Evolutionary conservation across 495 filamentous ascomycete genomes (phyloP).

Genomic region (Talaromyces wortmannii): DNA sequence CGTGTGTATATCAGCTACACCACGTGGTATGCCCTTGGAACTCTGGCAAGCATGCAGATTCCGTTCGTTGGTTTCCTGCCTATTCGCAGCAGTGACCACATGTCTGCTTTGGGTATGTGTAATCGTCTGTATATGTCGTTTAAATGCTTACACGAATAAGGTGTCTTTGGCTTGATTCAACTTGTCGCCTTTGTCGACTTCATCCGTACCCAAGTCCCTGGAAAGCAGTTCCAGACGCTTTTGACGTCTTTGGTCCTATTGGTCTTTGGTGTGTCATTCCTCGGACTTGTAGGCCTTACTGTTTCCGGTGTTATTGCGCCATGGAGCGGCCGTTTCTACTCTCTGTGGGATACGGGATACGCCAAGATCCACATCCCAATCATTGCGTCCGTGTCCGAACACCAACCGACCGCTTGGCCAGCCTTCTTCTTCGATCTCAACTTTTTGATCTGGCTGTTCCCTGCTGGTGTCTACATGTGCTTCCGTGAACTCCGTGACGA

Average conservation of each 20-base stretch:
- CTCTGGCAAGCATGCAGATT: conserved; percentile 98
- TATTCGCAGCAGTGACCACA: conserved; percentile 95
- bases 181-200: conserved; percentile 92
- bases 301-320: conserved; percentile 88
- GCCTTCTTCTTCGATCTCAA: conserved; percentile 99
- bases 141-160: conserved; percentile 39
- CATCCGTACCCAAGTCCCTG: conserved; percentile 75
- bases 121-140: neutral
- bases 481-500: conserved; percentile 91
- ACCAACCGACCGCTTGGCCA: conserved; percentile 99
- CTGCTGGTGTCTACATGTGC: conserved; percentile 96
- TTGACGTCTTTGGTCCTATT: conserved; percentile 73
- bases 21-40: conserved; percentile 96
- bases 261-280: conserved; percentile 65
- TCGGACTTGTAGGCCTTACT: conserved; percentile 73
- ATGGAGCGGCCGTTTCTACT: conserved; percentile 99
- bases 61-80: conserved; percentile 98
- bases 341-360: conserved; percentile 97
- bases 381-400: conserved; percentile 97
- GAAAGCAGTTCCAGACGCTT: conserved; percentile 87
- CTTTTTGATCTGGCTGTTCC: conserved; percentile 98
- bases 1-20: conserved; percentile 94
- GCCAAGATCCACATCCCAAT: conserved; percentile 99
- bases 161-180: conserved; percentile 93
- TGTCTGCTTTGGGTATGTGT: conserved; percentile 83